phyloP scores from a whole-genome alignment of 1,284 basidiomycete species.

The Thecaphora frezii region DNA sequence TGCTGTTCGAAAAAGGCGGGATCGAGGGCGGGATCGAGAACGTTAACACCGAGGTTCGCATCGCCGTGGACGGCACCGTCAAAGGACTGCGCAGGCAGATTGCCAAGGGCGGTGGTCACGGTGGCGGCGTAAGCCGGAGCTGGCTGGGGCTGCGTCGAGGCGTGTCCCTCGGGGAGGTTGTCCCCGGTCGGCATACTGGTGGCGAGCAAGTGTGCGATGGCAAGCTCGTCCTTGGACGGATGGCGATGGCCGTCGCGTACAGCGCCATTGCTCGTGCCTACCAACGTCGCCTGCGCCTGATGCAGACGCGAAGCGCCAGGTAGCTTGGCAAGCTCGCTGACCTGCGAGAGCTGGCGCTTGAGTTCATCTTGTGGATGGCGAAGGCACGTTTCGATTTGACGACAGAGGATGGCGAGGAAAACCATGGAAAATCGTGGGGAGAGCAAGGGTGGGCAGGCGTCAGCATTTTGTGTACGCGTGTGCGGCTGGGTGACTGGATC shows the following conservation, averaged over 20 bases:
- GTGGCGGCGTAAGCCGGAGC: not conserved
- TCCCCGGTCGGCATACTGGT: slow-evolving; percentile 50
- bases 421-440: too few relatives aligned
- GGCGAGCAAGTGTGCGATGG: slow-evolving; percentile 46
- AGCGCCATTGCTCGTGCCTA: slow-evolving; percentile 3
- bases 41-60: slow-evolving; percentile 14
- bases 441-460: too few relatives aligned
- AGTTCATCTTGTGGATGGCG: too few relatives aligned
- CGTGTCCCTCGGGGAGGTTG: slow-evolving; percentile 17
- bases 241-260: slow-evolving; percentile 15
- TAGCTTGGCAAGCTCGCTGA: slow-evolving; percentile 12
- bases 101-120: not conserved
- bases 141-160: not conserved
- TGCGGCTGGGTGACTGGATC: too few relatives aligned
- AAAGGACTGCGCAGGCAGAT: not conserved
- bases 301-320: not conserved
- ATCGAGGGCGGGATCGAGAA: slow-evolving; percentile 34
- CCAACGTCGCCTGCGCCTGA: not conserved
- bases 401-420: too few relatives aligned
- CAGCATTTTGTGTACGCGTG: too few relatives aligned
- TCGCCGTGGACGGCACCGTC: not conserved
- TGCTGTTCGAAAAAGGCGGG: not conserved
- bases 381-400: too few relatives aligned
- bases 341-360: slow-evolving; percentile 30
- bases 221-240: slow-evolving; percentile 44